These are phyloP conservation scores for Diospyros kaki DNA, from an alignment of 148 eudicot genomes.

Conservation along the genomic window DNA sequence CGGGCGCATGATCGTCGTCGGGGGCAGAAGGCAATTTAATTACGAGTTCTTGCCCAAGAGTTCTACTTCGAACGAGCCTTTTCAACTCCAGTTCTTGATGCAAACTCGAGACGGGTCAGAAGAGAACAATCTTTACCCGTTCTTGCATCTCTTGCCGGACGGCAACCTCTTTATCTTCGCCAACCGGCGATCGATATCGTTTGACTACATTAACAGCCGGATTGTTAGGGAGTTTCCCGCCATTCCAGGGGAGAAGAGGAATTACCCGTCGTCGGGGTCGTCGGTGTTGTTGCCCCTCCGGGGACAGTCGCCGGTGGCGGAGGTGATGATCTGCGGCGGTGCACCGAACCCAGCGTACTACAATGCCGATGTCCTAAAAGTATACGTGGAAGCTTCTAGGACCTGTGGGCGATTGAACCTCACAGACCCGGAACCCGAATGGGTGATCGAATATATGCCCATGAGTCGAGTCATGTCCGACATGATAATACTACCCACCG, in stretches of 20 bases:
- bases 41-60: conserved; percentile 75
- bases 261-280: conserved; percentile 78
- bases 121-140: conserved; percentile 94
- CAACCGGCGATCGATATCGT: conserved; percentile 50
- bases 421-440: conserved; percentile 39
- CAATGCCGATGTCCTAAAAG: conserved; percentile 20
- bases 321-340: conserved; percentile 84
- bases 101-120: conserved; percentile 53
- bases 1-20: conserved; percentile 64
- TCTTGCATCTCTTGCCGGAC: conserved; percentile 68
- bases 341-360: conserved; percentile 41
- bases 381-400: conserved; percentile 40
- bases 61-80: not conserved
- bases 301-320: conserved; percentile 27
- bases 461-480: conserved; percentile 82
- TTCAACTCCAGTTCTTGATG: conserved; percentile 34
- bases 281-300: conserved; percentile 61
- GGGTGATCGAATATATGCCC: conserved; percentile 74
- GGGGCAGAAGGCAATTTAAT: conserved; percentile 58
- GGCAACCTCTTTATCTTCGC: conserved; percentile 74
- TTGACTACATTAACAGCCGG: conserved; percentile 32
- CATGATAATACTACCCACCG: conserved; percentile 63
- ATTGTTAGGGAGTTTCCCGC: conserved; percentile 49
- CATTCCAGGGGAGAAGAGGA: conserved; percentile 57
- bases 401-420: conserved; percentile 52